Evolutionary conservation across 2,329 filamentous ascomycete genomes (phyloP), one percentile per base, ranked within the genome.

Genomic region (Dactylellina leptospora): DNA sequence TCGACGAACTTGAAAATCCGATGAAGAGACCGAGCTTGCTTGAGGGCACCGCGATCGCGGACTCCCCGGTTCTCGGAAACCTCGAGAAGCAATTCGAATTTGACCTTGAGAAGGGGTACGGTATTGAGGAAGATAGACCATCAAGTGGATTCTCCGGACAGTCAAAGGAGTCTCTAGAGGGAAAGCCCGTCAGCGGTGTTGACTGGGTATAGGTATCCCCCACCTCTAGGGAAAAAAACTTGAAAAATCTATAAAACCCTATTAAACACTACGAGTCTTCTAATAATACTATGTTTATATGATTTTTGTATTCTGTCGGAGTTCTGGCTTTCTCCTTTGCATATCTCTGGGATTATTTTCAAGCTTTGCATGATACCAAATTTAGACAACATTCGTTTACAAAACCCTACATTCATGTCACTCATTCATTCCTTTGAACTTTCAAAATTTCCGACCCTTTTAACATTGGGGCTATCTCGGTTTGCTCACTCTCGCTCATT

Each of bases 351-450:
- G 45, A 40, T 25, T 53, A 16, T 30, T 18, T 6, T 10, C 20
- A 28, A 4, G 16, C 27, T 40, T 45, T 61, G 55, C 40, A 61
- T 59, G 63, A 69, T 69, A 69, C 63, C 63, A 50, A 33, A 1
- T 16, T 2, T 22, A 5, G 8, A 30, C 27, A 55, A 53, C 38
- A 55, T 40, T 55, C 38, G n/a, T 42, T 69, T 30, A 23, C 3
- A 18, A 13, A 28, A 25, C 44, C 22, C 30, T 61, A 60, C 53
- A 16, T 42, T 40, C 55, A 27, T 42, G 48, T 60, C 47, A 47
- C 16, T 69, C 27, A 38, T n/a, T n/a, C 45, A 61, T 61, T 22
- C 11, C 42, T 27, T 38, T 25, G 60, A 55, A 55, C 63, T 54
- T 69, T 60, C 18, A 25, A 50, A 38, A 18, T 16, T 27, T n/a